Percentiles rank a stretch among this genome's conserved stretches.
Conservation (phyloP, 352 stramenopile genomes). For the Globisporangium mamillatum region DNA sequence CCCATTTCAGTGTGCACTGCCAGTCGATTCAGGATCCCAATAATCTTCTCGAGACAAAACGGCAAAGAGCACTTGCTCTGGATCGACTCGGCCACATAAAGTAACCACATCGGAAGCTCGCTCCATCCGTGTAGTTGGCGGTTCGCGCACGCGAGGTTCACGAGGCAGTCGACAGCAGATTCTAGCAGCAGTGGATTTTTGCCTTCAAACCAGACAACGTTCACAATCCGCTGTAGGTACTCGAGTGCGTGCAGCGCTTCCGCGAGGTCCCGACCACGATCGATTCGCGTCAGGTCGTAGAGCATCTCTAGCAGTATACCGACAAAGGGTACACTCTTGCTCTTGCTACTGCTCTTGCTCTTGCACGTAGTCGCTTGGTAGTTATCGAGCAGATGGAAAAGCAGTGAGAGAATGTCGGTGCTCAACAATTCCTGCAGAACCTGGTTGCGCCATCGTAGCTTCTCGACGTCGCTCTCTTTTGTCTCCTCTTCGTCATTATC, state of each 20-base stretch:
- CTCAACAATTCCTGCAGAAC: constrained; percentile 23
- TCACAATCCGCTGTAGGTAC: constrained; percentile 30
- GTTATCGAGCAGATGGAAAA: constrained; percentile 29
- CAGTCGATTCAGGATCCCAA: constrained; percentile 38
- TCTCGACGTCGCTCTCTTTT: not conserved
- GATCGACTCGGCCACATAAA: constrained; percentile 27
- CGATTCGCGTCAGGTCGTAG: constrained; percentile 30
- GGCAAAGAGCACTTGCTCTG: constrained; percentile 18
- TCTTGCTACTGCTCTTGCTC: not conserved
- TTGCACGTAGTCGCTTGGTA: constrained; percentile 1
- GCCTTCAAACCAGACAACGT: constrained; percentile 22
- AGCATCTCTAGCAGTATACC: constrained; percentile 30
- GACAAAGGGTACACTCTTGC: constrained; percentile 16
- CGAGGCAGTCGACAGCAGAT: constrained; percentile 38
- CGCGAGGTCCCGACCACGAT: constrained; percentile 25
- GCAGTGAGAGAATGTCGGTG: constrained; percentile 19
- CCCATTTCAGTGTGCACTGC: constrained; percentile 22
- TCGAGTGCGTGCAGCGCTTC: constrained; percentile 28
- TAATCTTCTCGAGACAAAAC: constrained; percentile 42
- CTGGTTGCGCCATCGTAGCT: constrained; percentile 4
- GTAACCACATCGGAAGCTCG: constrained; percentile 30
- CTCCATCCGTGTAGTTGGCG: constrained; percentile 27
- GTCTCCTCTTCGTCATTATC: not conserved
- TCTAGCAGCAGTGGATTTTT: constrained; percentile 29
- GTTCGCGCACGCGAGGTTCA: constrained; percentile 44